Conservation (phyloP, 441 rosid genomes). For the Hura crepitans region DNA sequence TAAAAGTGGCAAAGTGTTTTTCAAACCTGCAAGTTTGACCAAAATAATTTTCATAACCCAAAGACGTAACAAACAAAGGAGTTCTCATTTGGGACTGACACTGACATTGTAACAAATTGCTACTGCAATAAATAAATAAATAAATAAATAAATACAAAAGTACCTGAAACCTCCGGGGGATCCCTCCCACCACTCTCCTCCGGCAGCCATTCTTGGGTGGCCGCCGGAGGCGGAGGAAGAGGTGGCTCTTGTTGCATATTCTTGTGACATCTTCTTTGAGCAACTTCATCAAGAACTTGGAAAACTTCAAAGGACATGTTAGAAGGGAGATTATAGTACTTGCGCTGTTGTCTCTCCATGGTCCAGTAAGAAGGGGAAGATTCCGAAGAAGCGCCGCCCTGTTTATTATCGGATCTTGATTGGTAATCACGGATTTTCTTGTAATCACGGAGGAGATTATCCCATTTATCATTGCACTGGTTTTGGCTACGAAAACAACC, state of each 20-base stretch:
- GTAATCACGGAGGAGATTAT: slow-evolving; percentile 52
- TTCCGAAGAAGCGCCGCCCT: slow-evolving; percentile 15
- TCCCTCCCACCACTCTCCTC: neutral
- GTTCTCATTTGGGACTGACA: slow-evolving; percentile 41
- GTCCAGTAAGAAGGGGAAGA: slow-evolving; percentile 36
- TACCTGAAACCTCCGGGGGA: slow-evolving; percentile 28
- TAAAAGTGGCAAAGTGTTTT: slow-evolving; percentile 22
- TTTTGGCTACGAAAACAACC: slow-evolving; percentile 48
- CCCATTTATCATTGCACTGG: slow-evolving; percentile 66
- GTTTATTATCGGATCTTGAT: slow-evolving; percentile 14
- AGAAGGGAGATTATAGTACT: slow-evolving; percentile 45
- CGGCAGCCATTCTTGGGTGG: slow-evolving; percentile 10
- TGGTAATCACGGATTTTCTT: slow-evolving; percentile 43
- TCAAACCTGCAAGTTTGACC: slow-evolving; percentile 46
- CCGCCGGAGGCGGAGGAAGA: slow-evolving; percentile 3
- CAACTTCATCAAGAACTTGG: slow-evolving; percentile 40
- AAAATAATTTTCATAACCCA: slow-evolving; percentile 20
- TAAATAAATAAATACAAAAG: neutral
- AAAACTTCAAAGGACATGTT: slow-evolving; percentile 40
- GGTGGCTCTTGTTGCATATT: slow-evolving; percentile 1
- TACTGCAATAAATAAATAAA: slow-evolving; percentile 1
- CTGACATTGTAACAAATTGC: slow-evolving; percentile 19
- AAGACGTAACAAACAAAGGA: slow-evolving; percentile 27
- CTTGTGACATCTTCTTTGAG: slow-evolving; percentile 32
- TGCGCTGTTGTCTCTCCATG: slow-evolving; percentile 41